These are phyloP conservation scores for Didymella sp. DNA, from an alignment of 2,329 filamentous ascomycete genomes.

Conservation along the genomic window DNA sequence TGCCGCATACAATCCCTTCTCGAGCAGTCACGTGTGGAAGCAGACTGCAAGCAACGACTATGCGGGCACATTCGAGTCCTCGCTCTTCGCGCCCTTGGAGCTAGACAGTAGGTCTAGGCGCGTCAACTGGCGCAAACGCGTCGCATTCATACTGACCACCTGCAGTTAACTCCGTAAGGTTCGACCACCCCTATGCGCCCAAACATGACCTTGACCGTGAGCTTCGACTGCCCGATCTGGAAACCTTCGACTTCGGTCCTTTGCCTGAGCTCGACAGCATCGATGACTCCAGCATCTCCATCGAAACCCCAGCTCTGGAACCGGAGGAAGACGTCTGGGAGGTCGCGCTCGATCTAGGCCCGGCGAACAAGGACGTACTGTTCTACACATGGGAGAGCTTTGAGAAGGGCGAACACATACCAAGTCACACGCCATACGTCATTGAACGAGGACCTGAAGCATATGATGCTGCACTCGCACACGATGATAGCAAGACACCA, in stretches of 20 bases:
- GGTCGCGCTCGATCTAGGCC: constrained; percentile 43
- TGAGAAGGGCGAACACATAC: constrained; percentile 51
- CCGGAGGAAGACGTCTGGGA: constrained; percentile 53
- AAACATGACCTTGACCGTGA: constrained; percentile 44
- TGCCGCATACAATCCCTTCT: constrained; percentile 64
- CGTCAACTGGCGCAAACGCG: constrained; percentile 34
- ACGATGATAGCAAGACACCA: constrained; percentile 52
- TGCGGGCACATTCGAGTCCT: constrained; percentile 30
- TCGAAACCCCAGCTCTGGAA: constrained; percentile 33
- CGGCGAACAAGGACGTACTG: constrained; percentile 36
- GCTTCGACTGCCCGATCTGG: constrained; percentile 49
- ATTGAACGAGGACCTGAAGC: constrained; percentile 71
- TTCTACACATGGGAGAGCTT: constrained; percentile 77
- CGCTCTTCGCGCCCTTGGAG: constrained; percentile 44
- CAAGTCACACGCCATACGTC: constrained; percentile 61
- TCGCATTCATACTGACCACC: constrained; percentile 30
- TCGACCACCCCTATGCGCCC: constrained; percentile 52
- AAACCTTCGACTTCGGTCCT: constrained; percentile 50
- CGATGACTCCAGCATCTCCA: constrained; percentile 41
- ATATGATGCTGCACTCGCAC: constrained; percentile 67
- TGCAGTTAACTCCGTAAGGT: constrained; percentile 45
- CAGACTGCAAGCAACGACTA: constrained; percentile 57
- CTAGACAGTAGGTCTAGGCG: constrained; percentile 46
- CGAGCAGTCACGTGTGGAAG: constrained; percentile 67
- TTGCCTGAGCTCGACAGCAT: constrained; percentile 45